Evolutionary conservation across 495 filamentous ascomycete genomes (phyloP), one percentile per base, ranked within the genome.

Genomic region (Letharia lupina): DNA sequence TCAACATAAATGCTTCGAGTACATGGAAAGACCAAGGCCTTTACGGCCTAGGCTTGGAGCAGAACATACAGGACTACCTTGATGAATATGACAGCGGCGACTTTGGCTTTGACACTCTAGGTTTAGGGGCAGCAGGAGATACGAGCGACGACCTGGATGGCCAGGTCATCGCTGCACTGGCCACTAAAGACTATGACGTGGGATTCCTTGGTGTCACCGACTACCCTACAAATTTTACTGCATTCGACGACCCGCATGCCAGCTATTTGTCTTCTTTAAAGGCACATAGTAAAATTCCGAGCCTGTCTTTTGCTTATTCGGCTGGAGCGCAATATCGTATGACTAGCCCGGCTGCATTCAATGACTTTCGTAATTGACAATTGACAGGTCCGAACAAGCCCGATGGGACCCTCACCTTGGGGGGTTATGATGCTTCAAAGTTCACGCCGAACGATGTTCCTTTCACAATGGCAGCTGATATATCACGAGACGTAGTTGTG

Each of bases 361-460:
- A 4, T 20, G 50, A 52, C 4, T 45, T 37, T 15, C 3, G 16
- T 62, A 2, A 35, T 28, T 66, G 20, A 52, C 47, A 5, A 13
- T n/a, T 39, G 13, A 3, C 37, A 69, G 68, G 65, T 20, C 70
- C 81, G 16, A 79, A 80, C 59, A 75, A 78, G 44, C 78, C 81
- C 6, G 75, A 80, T 62, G 79, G 75, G 20, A 80, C 79, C 58
- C 72, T 86, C 11, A 84, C 84, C n/a, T 77, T 86, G 33, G 83
- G 83, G 23, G 84, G 84, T 3, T 86, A 85, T 70, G 84, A 86
- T 69, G 70, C 76, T 4, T 81, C 82, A 1, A 74, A 78, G 45
- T 84, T 83, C 68, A 73, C 73, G 18, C 76, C 80, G 1, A 85
- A 83, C 69, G 66, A 81, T 48, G 70, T 82, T 47, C 72, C 74